phyloP scores from a whole-genome alignment of 208 protist species.

The Wallacemonas sp. region DNA sequence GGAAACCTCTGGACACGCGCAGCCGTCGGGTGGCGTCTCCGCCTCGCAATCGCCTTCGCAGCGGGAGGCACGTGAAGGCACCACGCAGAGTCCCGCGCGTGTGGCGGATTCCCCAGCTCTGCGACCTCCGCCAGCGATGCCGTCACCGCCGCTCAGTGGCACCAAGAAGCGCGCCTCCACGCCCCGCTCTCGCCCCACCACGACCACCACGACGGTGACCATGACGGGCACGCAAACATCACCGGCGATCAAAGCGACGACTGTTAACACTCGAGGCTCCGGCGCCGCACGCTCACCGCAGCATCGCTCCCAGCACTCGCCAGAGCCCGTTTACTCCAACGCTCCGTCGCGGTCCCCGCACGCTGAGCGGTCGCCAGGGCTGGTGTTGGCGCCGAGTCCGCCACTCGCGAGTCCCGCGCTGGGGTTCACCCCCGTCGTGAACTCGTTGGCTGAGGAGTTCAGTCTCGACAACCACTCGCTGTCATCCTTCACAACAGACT shows the following conservation, averaged over 20 bases:
- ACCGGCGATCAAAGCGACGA: not conserved
- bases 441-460: constrained; percentile 59
- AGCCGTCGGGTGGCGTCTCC: too few species aligned
- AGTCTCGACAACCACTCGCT: constrained; percentile 59
- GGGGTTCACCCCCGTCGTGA: constrained; percentile 56
- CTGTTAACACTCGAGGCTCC: not conserved
- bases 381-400: constrained; percentile 7
- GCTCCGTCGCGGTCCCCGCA: not conserved
- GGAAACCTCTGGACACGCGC: too few species aligned
- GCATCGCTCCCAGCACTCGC: not conserved
- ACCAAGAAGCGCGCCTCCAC: too few species aligned
- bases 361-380: not conserved
- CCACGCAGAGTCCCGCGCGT: too few species aligned
- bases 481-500: constrained; percentile 31
- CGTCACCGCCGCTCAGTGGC: not conserved
- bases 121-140: not conserved
- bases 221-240: not conserved
- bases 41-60: too few species aligned
- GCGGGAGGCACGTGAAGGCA: too few species aligned
- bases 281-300: not conserved
- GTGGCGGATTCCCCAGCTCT: constrained; percentile 4
- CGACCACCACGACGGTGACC: too few species aligned
- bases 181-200: too few species aligned
- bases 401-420: constrained; percentile 41
- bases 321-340: not conserved